Conservation (phyloP, 768 basidiomycete genomes). For the Naganishia onofrii region DNA sequence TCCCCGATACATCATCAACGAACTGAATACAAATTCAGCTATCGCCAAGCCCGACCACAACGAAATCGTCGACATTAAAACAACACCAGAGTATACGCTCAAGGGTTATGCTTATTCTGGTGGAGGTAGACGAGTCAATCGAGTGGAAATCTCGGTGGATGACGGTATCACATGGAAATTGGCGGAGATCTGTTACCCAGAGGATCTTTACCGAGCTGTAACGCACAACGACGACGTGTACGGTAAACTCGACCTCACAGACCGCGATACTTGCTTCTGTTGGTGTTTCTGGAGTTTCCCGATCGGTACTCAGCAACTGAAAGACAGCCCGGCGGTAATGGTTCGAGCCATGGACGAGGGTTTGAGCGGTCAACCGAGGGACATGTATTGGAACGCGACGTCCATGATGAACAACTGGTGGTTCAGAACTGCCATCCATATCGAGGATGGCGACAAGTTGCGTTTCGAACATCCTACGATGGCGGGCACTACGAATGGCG, state of each 20-base stretch:
- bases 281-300: constrained; percentile 64
- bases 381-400: constrained; percentile 63
- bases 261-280: constrained; percentile 60
- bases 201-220: constrained; percentile 57
- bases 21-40: constrained; percentile 63
- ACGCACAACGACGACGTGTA: constrained; percentile 55
- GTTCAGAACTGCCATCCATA: constrained; percentile 61
- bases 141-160: constrained; percentile 63
- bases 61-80: constrained; percentile 49
- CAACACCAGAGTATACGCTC: constrained; percentile 53
- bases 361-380: constrained; percentile 57
- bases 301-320: constrained; percentile 52
- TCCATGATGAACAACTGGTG: constrained; percentile 65
- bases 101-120: constrained; percentile 66
- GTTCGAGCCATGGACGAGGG: constrained; percentile 63
- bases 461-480: constrained; percentile 64
- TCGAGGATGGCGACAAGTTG: constrained; percentile 46
- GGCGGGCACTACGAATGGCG: constrained; percentile 57
- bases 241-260: constrained; percentile 58
- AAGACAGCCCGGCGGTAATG: constrained; percentile 53
- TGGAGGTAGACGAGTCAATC: constrained; percentile 61
- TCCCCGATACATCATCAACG: constrained; percentile 55
- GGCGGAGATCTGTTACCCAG: constrained; percentile 57
- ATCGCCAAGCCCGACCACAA: constrained; percentile 62
- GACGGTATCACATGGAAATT: constrained; percentile 59